Evolutionary conservation across 306 rosid species (phyloP).

Genomic region (Hippophae rhamnoides): DNA sequence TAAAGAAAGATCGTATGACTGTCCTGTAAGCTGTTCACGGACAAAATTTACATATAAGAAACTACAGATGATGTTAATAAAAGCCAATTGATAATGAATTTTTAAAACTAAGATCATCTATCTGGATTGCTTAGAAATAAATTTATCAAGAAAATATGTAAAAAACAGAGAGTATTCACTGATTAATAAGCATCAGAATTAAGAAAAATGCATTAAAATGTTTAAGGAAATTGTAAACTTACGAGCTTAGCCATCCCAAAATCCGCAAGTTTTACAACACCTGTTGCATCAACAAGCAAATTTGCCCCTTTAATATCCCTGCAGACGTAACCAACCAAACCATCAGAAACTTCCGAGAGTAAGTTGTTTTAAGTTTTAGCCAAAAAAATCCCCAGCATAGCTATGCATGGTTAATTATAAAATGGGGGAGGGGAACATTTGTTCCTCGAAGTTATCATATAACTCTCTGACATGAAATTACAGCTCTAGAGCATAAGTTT

Average conservation of each 20-base stretch:
- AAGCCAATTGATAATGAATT: neutral
- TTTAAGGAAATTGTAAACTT: constrained; percentile 23
- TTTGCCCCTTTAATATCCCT: constrained; percentile 99
- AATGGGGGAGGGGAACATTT: no score
- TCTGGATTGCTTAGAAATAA: neutral
- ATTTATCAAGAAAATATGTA: neutral
- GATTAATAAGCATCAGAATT: neutral
- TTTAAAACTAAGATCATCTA: neutral
- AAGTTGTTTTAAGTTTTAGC: neutral
- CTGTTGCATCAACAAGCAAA: constrained; percentile 73
- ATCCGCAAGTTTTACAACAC: constrained; percentile 90
- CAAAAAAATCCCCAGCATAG: no score
- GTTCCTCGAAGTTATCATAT: no score
- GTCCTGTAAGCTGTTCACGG: constrained; percentile 60
- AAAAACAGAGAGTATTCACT: neutral
- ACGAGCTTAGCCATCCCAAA: constrained; percentile 93
- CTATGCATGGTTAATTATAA: no score
- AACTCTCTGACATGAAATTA: no score
- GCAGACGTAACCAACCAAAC: constrained; percentile 14
- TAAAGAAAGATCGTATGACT: constrained; percentile 62
- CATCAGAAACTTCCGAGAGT: neutral
- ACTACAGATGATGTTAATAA: neutral
- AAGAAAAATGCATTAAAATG: neutral
- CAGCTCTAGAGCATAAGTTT: no score
- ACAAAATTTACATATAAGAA: constrained; percentile 7